These are phyloP conservation scores for Debaryomyces sp. DNA, from an alignment of 1,139 yeast genomes.

Conservation along the genomic window DNA sequence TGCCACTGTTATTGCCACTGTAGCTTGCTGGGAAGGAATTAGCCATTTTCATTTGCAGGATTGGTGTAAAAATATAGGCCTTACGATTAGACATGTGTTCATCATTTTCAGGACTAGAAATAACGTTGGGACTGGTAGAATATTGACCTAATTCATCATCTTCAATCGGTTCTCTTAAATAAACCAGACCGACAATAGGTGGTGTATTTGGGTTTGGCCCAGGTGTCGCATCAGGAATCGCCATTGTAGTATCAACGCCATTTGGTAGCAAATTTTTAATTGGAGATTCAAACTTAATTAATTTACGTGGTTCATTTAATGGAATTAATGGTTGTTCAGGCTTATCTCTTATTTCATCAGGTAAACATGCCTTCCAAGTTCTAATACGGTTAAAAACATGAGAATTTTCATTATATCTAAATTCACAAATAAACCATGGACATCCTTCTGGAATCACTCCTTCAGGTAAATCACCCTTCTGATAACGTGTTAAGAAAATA, in stretches of 20 bases:
- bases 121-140: conserved; percentile 51
- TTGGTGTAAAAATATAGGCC: conserved; percentile 50
- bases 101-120: conserved; percentile 64
- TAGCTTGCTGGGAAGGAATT: conserved; percentile 18
- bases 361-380: conserved; percentile 98
- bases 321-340: conserved; percentile 77
- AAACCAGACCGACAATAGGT: conserved; percentile 90
- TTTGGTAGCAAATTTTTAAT: conserved; percentile 74
- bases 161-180: conserved; percentile 69
- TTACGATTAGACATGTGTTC: conserved; percentile 42
- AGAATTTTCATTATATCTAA: conserved; percentile 87
- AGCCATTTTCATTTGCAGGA: conserved; percentile 45
- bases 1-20: conserved; percentile 9
- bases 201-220: conserved; percentile 80
- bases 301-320: conserved; percentile 58
- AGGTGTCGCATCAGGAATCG: conserved; percentile 80
- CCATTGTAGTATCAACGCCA: conserved; percentile 70
- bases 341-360: conserved; percentile 89
- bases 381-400: conserved; percentile 91
- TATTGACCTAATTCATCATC: conserved; percentile 82
- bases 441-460: conserved; percentile 65
- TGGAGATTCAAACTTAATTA: conserved; percentile 81
- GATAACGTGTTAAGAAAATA: conserved; percentile 89
- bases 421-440: conserved; percentile 92
- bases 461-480: conserved; percentile 89